A percentile compares a stretch with the other conserved stretches of the same genome.
Evolutionary conservation across 1,139 yeast species (phyloP).

Genomic region (Magnusiomyces suaveolens): DNA sequence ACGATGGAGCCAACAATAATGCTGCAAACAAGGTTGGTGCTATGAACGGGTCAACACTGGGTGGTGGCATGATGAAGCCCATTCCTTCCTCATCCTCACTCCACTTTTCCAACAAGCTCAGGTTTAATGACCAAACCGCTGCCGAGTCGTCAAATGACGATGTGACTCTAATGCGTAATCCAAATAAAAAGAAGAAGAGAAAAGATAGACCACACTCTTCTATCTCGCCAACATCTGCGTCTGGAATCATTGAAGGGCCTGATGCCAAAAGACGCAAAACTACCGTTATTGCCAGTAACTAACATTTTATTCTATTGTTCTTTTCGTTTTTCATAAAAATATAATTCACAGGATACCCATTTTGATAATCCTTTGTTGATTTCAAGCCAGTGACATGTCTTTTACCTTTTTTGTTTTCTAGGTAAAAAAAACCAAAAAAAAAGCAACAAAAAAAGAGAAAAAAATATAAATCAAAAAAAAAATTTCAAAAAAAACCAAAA

Average conservation of each 20-base stretch:
- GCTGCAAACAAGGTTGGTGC: slow-evolving; percentile 4
- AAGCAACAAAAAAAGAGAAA: no score
- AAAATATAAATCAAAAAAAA: no score
- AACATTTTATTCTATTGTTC: neutral
- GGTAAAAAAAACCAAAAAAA: no score
- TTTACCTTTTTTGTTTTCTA: no score
- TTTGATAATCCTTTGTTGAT: no score
- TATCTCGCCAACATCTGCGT: slow-evolving; percentile 9
- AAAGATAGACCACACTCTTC: slow-evolving; percentile 12
- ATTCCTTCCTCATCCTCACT: slow-evolving; percentile 10
- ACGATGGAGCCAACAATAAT: slow-evolving; percentile 63
- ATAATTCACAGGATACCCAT: no score
- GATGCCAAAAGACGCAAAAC: slow-evolving; percentile 5
- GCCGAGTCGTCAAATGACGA: slow-evolving; percentile 23
- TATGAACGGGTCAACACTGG: slow-evolving; percentile 8
- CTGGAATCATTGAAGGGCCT: slow-evolving; percentile 6
- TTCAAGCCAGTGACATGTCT: no score
- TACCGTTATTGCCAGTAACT: neutral
- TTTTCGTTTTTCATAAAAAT: no score
- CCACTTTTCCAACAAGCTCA: slow-evolving; percentile 12
- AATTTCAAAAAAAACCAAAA: no score
- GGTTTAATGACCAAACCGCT: slow-evolving; percentile 10
- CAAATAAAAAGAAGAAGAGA: slow-evolving; percentile 17
- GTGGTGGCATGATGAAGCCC: slow-evolving; percentile 4
- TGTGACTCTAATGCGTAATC: slow-evolving; percentile 13